phyloP scores from a whole-genome alignment of 1,284 basidiomycete species.

The Chondrostereum purpureum region DNA sequence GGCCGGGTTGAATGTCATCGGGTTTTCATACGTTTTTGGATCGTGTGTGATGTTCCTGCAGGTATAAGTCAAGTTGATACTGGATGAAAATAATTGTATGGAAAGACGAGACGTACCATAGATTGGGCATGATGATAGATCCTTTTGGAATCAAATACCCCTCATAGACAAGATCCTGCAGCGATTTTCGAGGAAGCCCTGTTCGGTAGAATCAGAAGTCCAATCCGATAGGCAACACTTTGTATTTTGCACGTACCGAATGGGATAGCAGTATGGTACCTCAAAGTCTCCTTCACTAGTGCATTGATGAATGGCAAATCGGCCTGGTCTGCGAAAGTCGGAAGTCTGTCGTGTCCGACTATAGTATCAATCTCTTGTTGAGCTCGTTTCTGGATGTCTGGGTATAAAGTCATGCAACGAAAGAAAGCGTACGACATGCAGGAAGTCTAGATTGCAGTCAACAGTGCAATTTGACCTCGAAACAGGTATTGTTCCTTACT shows the following conservation, averaged over 20 bases:
- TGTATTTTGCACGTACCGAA: too few species aligned
- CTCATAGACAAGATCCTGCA: background rate
- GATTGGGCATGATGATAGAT: background rate
- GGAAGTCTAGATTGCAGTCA: too few species aligned
- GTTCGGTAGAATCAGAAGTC: too few species aligned
- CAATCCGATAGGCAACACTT: too few species aligned
- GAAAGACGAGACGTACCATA: background rate
- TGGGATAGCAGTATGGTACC: background rate
- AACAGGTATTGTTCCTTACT: too few species aligned
- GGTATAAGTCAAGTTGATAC: background rate
- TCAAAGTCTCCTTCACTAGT: background rate
- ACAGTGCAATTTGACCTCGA: too few species aligned
- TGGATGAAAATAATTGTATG: background rate
- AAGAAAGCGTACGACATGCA: too few species aligned
- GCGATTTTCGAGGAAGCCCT: too few species aligned
- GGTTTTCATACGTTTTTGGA: too few species aligned
- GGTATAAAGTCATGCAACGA: background rate
- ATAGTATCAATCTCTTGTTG: background rate
- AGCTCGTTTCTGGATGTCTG: background rate
- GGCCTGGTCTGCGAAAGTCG: background rate
- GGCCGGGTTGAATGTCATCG: background rate
- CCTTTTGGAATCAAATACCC: background rate
- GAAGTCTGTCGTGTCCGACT: background rate
- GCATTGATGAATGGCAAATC: background rate
- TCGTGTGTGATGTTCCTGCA: background rate